Evolutionary conservation across 2,329 filamentous ascomycete genomes (phyloP).

Genomic region (Fusarium verrucosum): DNA sequence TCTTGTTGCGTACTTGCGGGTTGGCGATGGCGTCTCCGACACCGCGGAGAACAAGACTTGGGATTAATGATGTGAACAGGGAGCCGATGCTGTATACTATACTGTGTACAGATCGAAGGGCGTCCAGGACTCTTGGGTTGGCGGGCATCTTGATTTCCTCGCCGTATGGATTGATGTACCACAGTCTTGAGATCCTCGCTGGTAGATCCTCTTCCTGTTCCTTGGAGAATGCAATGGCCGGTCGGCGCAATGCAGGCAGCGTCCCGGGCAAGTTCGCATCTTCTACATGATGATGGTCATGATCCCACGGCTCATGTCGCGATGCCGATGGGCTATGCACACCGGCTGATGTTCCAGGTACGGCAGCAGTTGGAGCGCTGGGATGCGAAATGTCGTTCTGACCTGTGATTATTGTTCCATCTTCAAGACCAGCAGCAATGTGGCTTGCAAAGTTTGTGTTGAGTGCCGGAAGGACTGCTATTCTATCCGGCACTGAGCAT

Average conservation of each 20-base stretch:
- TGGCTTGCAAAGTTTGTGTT: conserved; percentile 97
- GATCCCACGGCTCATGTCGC: conserved; percentile 60
- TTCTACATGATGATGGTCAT: conserved; percentile 74
- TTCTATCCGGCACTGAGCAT: conserved; percentile 79
- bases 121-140: conserved; percentile 80
- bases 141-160: conserved; percentile 89
- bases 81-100: conserved; percentile 95
- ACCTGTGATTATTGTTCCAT: conserved; percentile 83
- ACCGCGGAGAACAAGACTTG: conserved; percentile 78
- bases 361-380: conserved; percentile 66
- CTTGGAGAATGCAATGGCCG: conserved; percentile 86
- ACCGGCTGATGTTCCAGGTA: conserved; percentile 45
- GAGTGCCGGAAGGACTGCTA: conserved; percentile 86
- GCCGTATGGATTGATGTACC: conserved; percentile 99
- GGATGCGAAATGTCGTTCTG: conserved; percentile 95
- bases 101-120: conserved; percentile 70
- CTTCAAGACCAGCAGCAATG: conserved; percentile 82
- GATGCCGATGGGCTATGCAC: conserved; percentile 45
- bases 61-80: conserved; percentile 88
- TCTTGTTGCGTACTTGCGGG: conserved; percentile 68
- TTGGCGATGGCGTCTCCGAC: conserved; percentile 69
- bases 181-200: conserved; percentile 80
- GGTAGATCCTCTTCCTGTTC: conserved; percentile 77
- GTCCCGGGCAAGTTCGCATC: conserved; percentile 85
- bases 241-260: conserved; percentile 79